phyloP scores from a whole-genome alignment of 2,329 filamentous ascomycete species.

The Arthrocladium fulminans region DNA sequence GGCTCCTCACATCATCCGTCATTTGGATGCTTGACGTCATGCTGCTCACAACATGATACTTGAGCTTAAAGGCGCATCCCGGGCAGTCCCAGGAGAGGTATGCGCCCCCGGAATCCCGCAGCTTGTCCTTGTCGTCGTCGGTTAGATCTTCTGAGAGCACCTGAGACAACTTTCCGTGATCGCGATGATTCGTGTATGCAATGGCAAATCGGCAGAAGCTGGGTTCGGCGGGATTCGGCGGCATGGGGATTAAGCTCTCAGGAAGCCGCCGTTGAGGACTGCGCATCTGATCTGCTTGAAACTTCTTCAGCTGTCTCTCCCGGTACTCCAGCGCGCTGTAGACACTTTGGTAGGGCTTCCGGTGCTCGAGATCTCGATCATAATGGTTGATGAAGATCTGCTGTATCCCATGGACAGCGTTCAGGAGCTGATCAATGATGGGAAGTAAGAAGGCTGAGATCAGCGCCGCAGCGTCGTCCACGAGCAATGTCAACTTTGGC shows the following conservation, averaged over 20 bases:
- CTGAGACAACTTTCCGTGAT: constrained; percentile 17
- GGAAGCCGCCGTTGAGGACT: constrained; percentile 14
- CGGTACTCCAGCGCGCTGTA: constrained; percentile 17
- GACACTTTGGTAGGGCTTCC: constrained; percentile 16
- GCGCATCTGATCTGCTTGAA: constrained; percentile 11
- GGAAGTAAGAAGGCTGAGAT: constrained; percentile 14
- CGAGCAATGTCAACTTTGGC: constrained; percentile 16
- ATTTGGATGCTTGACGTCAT: constrained; percentile 16
- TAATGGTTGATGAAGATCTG: constrained; percentile 21
- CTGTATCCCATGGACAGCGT: constrained; percentile 18
- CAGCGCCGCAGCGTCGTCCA: constrained; percentile 17
- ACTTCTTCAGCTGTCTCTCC: constrained; percentile 15
- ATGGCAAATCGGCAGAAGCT: constrained; percentile 23
- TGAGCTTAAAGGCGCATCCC: constrained; percentile 20
- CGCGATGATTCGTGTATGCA: constrained; percentile 19
- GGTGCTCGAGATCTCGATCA: constrained; percentile 18
- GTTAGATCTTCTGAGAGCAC: constrained; percentile 16
- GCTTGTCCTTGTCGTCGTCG: constrained; percentile 13
- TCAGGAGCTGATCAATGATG: constrained; percentile 18
- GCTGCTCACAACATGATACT: constrained; percentile 19
- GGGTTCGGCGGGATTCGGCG: constrained; percentile 12
- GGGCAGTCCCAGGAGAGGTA: constrained; percentile 23
- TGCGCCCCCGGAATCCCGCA: constrained; percentile 16
- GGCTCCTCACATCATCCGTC: constrained; percentile 20
- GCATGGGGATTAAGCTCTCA: constrained; percentile 13